Evolutionary conservation across 176 grass and related monocot genomes (phyloP), one percentile per base, ranked within the genome.

Genomic region (Puccinellia tenuiflora): DNA sequence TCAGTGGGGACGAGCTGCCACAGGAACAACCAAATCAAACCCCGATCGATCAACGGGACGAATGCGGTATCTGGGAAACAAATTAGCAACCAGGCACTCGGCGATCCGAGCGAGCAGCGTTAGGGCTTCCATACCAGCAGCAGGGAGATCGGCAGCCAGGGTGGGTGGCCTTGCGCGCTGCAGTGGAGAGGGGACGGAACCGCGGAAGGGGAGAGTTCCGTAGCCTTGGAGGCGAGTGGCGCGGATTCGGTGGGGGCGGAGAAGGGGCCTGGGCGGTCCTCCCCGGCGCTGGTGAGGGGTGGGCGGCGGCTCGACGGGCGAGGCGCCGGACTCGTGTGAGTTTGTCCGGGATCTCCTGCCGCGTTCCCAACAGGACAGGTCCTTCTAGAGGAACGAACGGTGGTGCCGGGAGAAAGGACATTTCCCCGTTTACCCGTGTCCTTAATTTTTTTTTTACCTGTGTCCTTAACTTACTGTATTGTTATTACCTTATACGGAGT

Each of bases 371-470:
- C 14, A 31, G 71, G 10, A 68, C 46, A 48, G 6, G n/a, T 4
- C 28, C 71, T 74, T 74, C 71, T 48, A 31, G 71, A 74, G 71
- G 43, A 50, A 48, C 46, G 46, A 48, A 73, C 42, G 43, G 68
- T 71, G 45, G 70, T 31, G 70, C 26, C 45, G 45, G 70, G 71
- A 74, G 71, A 74, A 51, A 74, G 71, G 42, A 50, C 66, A 42
- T 69, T 69, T 69, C 21, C 35, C 37, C 21, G 5, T 42, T 69
- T 69, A 24, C 66, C 4, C 21, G 35, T 24, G 66, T 22, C 20
- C 33, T 18, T 63, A 4, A 16, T 10, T 18, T 64, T 15, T 60
- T 61, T 61, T 47, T 38, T 38, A 5, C 35, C 35, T 4, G 33
- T 34, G 33, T 34, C 33, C 33, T 34, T 34, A 34, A 34, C 33